These are phyloP conservation scores for Globisporangium spinosum DNA, from an alignment of 352 stramenopile genomes.

Conservation along the genomic window DNA sequence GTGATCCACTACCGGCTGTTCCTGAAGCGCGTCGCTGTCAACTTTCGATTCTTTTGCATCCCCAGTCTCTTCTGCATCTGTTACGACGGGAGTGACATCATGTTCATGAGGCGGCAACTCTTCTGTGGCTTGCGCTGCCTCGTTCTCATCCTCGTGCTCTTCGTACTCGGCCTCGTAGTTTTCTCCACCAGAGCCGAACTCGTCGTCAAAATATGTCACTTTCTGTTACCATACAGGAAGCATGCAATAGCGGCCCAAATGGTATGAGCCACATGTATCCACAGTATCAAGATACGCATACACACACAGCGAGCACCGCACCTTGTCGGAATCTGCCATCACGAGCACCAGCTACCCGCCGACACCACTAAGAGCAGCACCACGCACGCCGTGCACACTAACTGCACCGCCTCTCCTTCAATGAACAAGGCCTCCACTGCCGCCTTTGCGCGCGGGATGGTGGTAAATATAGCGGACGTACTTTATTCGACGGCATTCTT, in stretches of 20 bases:
- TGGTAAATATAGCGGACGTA: not conserved
- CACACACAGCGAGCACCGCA: not conserved
- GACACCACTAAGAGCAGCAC: not conserved
- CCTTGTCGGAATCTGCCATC: slow-evolving; percentile 27
- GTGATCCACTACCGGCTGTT: not conserved
- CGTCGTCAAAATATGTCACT: slow-evolving; percentile 44
- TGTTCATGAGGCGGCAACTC: not conserved
- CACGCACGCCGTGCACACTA: not conserved
- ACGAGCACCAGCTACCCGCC: not conserved
- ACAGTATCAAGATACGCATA: not conserved
- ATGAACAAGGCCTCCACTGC: not conserved
- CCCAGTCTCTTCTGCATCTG: not conserved
- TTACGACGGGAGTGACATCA: not conserved
- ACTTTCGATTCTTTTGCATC: not conserved
- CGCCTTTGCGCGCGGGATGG: not conserved
- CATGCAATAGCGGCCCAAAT: not conserved
- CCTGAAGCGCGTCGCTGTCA: not conserved
- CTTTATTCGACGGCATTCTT: not conserved
- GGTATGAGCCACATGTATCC: not conserved
- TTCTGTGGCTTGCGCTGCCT: slow-evolving; percentile 14
- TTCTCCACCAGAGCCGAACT: slow-evolving; percentile 33
- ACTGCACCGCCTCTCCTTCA: not conserved
- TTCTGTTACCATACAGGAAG: slow-evolving; percentile 16
- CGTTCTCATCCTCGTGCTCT: slow-evolving; percentile 16
- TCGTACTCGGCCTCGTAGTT: slow-evolving; percentile 25